Percentiles rank a stretch among this genome's conserved stretches.
These are phyloP conservation scores for Arthroderma uncinatum DNA, from an alignment of 2,329 filamentous ascomycete genomes.

Conservation along the genomic window DNA sequence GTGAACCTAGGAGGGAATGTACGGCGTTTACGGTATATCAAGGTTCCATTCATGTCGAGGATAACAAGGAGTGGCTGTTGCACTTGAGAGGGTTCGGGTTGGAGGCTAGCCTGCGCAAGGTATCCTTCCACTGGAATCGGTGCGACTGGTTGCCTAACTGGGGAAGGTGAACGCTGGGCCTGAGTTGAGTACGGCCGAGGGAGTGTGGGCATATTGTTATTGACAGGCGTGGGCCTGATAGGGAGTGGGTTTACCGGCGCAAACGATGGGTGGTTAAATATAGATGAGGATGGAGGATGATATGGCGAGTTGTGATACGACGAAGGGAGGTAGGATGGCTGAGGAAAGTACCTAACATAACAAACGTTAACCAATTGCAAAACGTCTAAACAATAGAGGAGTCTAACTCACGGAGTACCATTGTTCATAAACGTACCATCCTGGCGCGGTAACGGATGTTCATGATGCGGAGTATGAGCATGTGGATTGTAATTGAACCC, in stretches of 20 bases:
- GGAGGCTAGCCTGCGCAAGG: constrained; percentile 42
- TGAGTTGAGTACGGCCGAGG: neutral
- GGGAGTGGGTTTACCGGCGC: neutral
- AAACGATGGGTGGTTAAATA: neutral
- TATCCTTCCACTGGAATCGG: constrained; percentile 54
- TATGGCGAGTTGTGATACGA: neutral
- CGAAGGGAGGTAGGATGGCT: neutral
- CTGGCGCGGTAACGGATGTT: neutral
- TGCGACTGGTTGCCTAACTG: constrained; percentile 29
- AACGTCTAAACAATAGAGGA: neutral
- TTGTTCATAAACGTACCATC: neutral
- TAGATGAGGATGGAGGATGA: neutral
- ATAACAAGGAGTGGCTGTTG: constrained; percentile 64
- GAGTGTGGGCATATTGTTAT: neutral
- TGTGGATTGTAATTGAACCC: neutral
- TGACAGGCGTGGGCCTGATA: neutral
- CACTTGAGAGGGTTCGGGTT: constrained; percentile 32
- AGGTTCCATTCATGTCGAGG: constrained; percentile 86
- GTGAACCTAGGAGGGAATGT: constrained; percentile 45
- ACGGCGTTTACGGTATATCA: constrained; percentile 58
- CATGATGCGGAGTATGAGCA: neutral
- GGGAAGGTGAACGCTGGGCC: neutral
- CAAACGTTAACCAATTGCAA: neutral
- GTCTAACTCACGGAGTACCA: neutral
- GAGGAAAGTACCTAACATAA: neutral